Percentiles rank a stretch among this genome's conserved stretches.
Evolutionary conservation across 148 eudicot species (phyloP).

Genomic region (Vaccinium myrtillus): DNA sequence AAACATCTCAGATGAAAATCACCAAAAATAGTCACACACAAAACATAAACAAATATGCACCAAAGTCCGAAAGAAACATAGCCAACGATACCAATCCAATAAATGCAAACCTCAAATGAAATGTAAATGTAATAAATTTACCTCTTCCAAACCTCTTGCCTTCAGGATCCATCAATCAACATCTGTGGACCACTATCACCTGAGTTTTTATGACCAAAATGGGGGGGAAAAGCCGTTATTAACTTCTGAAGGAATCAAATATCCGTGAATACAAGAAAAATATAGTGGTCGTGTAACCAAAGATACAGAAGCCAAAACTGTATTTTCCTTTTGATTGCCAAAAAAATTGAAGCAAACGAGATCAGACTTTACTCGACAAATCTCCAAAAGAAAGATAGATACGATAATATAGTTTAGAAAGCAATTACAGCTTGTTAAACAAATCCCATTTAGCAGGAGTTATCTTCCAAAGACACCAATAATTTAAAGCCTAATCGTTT

Average conservation of each 20-base stretch:
- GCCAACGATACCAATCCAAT: not conserved
- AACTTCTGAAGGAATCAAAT: not conserved
- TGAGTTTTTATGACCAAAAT: slow-evolving; percentile 16
- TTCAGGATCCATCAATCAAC: slow-evolving; percentile 77
- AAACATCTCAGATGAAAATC: not conserved
- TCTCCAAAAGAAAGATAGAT: not conserved
- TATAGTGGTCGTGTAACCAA: not conserved
- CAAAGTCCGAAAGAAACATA: not conserved
- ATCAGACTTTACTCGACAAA: not conserved
- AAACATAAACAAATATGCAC: not conserved
- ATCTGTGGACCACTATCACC: slow-evolving; percentile 42
- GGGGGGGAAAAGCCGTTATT: not conserved
- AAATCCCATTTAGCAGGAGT: not conserved
- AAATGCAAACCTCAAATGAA: not conserved
- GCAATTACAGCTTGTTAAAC: not conserved
- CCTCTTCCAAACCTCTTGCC: slow-evolving; percentile 85
- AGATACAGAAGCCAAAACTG: not conserved
- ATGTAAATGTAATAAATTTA: not conserved
- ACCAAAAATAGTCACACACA: not conserved
- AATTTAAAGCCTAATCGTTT: not conserved
- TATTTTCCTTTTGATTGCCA: not conserved
- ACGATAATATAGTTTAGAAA: not conserved
- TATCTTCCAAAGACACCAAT: not conserved
- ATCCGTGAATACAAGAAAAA: not conserved
- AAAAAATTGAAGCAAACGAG: not conserved